Evolutionary conservation across 331 rosid species (phyloP).

Genomic region (Saraca asoca): DNA sequence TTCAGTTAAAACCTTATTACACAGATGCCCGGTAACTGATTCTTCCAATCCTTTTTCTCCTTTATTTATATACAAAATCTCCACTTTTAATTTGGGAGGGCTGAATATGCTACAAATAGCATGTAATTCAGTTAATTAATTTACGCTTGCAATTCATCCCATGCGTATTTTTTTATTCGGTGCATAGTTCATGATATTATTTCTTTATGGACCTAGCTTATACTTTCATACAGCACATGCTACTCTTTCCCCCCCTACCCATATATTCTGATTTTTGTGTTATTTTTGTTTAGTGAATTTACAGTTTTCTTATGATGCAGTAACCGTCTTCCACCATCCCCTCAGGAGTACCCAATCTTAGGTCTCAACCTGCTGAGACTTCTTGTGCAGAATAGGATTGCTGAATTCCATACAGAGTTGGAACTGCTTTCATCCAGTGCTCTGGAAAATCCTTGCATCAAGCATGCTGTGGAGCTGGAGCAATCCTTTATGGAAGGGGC

Average conservation of each 20-base stretch:
- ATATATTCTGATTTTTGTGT: neutral
- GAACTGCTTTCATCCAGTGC: constrained; percentile 87
- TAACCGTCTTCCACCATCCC: constrained; percentile 72
- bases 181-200: neutral
- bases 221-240: neutral
- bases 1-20: constrained; percentile 91
- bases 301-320: constrained; percentile 49
- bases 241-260: neutral
- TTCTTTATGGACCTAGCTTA: neutral
- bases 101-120: constrained; percentile 10
- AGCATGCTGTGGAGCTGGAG: constrained; percentile 97
- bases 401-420: constrained; percentile 96
- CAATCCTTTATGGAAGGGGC: constrained; percentile 99
- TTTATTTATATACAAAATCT: neutral
- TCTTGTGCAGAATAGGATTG: constrained; percentile 96
- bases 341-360: constrained; percentile 84
- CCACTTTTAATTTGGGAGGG: too few relatives aligned
- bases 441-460: constrained; percentile 87
- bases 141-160: too few relatives aligned
- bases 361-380: constrained; percentile 97
- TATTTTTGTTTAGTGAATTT: neutral
- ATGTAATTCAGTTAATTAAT: constrained; percentile 6
- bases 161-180: too few relatives aligned
- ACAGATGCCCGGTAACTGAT: constrained; percentile 78
- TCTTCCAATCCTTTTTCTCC: neutral